Evolutionary conservation across 768 basidiomycete genomes (phyloP).

Genomic region (Cyclocybe cylindracea): DNA sequence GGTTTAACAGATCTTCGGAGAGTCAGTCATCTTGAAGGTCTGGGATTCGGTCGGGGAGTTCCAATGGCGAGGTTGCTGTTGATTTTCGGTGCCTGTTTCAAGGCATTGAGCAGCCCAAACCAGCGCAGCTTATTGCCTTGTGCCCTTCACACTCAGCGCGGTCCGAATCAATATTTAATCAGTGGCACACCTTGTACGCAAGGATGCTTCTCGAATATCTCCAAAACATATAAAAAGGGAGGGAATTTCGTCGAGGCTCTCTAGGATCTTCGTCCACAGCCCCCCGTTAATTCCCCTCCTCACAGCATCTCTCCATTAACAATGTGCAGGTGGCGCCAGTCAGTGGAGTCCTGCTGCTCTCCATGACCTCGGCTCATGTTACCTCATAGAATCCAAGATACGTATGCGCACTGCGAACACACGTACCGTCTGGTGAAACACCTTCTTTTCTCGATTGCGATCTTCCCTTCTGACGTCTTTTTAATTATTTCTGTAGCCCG

Average conservation of each 20-base stretch:
- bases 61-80: constrained; percentile 10
- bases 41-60: constrained; percentile 15
- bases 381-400: constrained; percentile 59
- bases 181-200: constrained; percentile 17
- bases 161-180: constrained; percentile 22
- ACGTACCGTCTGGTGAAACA: constrained; percentile 49
- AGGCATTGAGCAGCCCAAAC: constrained; percentile 13
- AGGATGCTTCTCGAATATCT: constrained; percentile 18
- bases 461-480: constrained; percentile 3
- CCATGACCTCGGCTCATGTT: constrained; percentile 5
- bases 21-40: constrained; percentile 10
- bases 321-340: constrained; percentile 82
- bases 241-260: constrained; percentile 1
- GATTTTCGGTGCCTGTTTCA: constrained; percentile 17
- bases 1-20: constrained; percentile 21
- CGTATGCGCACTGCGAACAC: constrained; percentile 60
- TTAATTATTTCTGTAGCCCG: constrained; percentile 41
- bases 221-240: constrained; percentile 23
- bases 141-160: constrained; percentile 13
- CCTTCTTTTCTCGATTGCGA: constrained; percentile 1
- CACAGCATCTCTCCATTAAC: constrained; percentile 9
- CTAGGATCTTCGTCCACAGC: neutral
- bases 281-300: constrained; percentile 3
- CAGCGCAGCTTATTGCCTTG: constrained; percentile 5
- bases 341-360: constrained; percentile 19